A percentile compares a stretch with the other conserved stretches of the same genome.
Conservation (phyloP, 1,284 basidiomycete species). For the Hymenochaete sp. region DNA sequence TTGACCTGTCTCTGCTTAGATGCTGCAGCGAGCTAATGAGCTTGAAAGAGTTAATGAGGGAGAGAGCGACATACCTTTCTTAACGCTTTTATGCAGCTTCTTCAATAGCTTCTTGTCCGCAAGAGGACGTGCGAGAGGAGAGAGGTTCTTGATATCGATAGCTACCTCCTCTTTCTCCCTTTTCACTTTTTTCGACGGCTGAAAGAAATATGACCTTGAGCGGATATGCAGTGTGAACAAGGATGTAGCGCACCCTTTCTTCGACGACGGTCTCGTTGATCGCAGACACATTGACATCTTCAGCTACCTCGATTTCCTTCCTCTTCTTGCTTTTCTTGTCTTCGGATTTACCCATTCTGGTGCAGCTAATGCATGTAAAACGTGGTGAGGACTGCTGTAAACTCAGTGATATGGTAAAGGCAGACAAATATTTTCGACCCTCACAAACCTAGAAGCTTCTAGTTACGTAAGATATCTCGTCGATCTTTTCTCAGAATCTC, state of each 20-base stretch:
- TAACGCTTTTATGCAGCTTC: constrained; percentile 88
- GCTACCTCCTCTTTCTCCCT: constrained; percentile 52
- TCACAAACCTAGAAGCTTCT: too few species aligned
- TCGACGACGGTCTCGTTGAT: constrained; percentile 49
- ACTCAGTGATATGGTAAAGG: too few species aligned
- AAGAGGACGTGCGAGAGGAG: constrained; percentile 83
- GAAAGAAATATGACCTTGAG: neutral
- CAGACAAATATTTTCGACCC: too few species aligned
- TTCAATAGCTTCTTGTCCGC: constrained; percentile 88
- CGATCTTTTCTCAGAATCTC: too few species aligned
- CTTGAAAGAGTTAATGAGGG: constrained; percentile 5
- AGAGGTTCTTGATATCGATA: constrained; percentile 76
- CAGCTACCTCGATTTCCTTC: constrained; percentile 34
- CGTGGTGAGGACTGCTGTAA: too few species aligned
- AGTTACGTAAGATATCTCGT: too few species aligned
- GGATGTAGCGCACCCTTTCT: constrained; percentile 17
- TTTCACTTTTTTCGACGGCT: constrained; percentile 50
- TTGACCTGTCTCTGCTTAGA: constrained; percentile 90
- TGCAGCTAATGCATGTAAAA: neutral
- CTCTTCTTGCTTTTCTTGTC: constrained; percentile 54
- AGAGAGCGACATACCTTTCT: constrained; percentile 57
- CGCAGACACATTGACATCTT: constrained; percentile 23
- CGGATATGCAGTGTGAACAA: neutral
- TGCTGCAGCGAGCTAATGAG: constrained; percentile 36
- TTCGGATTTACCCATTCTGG: constrained; percentile 52